Base-by-base conservation (phyloP, 2,329 filamentous ascomycete species). In the Pseudopyricularia javanii region DNA sequence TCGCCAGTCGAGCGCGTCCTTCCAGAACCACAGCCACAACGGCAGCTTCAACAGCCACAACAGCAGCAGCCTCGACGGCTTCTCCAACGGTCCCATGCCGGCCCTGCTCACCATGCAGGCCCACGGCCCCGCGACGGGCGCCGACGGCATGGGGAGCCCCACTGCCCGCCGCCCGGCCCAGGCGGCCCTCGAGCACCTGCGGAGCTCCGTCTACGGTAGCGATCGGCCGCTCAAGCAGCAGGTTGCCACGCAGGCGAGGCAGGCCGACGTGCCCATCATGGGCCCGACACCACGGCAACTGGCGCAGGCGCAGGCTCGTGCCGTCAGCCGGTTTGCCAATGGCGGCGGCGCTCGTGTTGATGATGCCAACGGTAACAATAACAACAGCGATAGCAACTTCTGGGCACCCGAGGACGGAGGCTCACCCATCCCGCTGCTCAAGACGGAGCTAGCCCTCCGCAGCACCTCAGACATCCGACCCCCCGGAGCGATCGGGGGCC, bases 351-450 rank as follows among this genome's bases (percentile, higher is more conserved):
- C n/a, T 22, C 17, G 8, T 14, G 9, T 11, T 15, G 22, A 28
- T 22, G 15, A 35, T 20, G 33, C 32, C n/a, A 20, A 34, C 12
- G 24, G 7, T 26, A 20, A 34, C 4, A 15, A 7, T 9, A 50
- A 20, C 33, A 20, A 40, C 11, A 24, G 33, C 30, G n/a, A 11
- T 3, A 17, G 28, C 17, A 34, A 35, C 15, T 50, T 26, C 33
- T 50, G 49, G 49, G 34, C 17, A 11, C 20, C 49, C 22, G 15
- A 20, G 22, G 49, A 50, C 7, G 49, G 49, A 34, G 50, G 50
- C 34, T 51, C 50, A 6, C 50, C 50, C 11, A 51, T 51, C 50
- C 50, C 34, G 12, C 35, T 51, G 24, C 50, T 51, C n/a, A 51
- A 51, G 50, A 37, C 37, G 20, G 40, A 35, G 7, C 37, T 51